A percentile compares a stretch with the other conserved stretches of the same genome.
phyloP scores from a whole-genome alignment of 2,329 filamentous ascomycete genomes.

The Scleromitrula shiraiana region DNA sequence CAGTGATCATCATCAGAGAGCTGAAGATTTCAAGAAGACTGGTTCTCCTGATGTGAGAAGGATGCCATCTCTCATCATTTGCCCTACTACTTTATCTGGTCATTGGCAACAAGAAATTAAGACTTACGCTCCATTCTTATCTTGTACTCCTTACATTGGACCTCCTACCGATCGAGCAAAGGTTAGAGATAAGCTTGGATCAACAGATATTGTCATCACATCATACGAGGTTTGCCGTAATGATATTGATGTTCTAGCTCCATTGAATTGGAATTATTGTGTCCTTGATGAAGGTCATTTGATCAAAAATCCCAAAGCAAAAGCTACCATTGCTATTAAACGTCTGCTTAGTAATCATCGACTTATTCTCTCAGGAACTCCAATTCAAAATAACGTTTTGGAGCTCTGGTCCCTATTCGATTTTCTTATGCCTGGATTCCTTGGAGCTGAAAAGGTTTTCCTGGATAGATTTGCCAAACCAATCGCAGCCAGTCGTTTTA shows the following conservation, averaged over 20 bases:
- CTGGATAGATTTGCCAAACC: slow-evolving; percentile 88
- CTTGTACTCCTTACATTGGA: slow-evolving; percentile 83
- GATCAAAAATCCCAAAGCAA: slow-evolving; percentile 98
- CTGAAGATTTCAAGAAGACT: slow-evolving; percentile 82
- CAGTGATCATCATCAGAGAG: slow-evolving; percentile 90
- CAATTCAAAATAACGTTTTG: slow-evolving; percentile 95
- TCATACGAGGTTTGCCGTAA: slow-evolving; percentile 98
- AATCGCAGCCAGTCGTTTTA: slow-evolving; percentile 85
- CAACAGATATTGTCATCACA: slow-evolving; percentile 89
- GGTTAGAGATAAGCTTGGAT: slow-evolving; percentile 59
- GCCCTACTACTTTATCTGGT: slow-evolving; percentile 89
- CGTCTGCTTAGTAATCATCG: slow-evolving; percentile 84
- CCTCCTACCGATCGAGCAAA: slow-evolving; percentile 72
- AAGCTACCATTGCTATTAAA: slow-evolving; percentile 91
- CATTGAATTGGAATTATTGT: slow-evolving; percentile 93
- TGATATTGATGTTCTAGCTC: slow-evolving; percentile 75
- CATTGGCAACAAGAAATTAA: slow-evolving; percentile 99
- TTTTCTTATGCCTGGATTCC: slow-evolving; percentile 97
- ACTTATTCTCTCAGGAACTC: slow-evolving; percentile 90
- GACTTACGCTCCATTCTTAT: slow-evolving; percentile 90
- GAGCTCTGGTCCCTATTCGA: slow-evolving; percentile 98
- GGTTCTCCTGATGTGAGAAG: slow-evolving; percentile 68
- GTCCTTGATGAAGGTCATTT: slow-evolving; percentile 95
- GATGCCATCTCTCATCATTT: slow-evolving; percentile 88
- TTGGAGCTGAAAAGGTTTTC: slow-evolving; percentile 90